Percentiles rank a stretch among this genome's conserved stretches.
Conservation (phyloP, 257 asterid genomes). For the Gentiana macrophylla region DNA sequence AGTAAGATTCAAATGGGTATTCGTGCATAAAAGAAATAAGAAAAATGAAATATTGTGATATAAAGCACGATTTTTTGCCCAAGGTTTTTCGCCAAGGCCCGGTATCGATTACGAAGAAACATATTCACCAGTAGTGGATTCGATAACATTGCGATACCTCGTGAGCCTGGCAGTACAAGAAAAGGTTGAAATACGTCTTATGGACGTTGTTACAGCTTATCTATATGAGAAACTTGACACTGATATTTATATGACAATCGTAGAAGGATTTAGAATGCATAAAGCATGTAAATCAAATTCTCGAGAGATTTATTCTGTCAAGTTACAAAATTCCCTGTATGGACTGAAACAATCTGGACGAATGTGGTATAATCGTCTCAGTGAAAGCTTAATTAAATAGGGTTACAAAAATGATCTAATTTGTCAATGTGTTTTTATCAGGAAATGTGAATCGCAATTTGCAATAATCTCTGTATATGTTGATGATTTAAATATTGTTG, state of each 20-base stretch:
- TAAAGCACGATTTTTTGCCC: too few species aligned
- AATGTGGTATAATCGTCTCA: neutral
- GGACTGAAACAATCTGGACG: neutral
- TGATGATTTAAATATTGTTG: neutral
- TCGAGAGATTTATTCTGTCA: neutral
- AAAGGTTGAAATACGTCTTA: neutral
- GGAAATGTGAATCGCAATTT: neutral
- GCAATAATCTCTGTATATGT: neutral
- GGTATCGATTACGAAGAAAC: too few species aligned
- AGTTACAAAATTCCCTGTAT: neutral
- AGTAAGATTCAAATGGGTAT: too few species aligned
- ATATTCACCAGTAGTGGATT: too few species aligned
- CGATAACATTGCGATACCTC: neutral
- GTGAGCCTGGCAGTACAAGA: neutral
- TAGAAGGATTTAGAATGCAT: neutral
- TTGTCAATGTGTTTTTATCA: neutral
- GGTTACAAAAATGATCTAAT: neutral
- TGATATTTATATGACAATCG: neutral
- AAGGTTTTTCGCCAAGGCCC: too few species aligned
- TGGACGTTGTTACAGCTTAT: neutral
- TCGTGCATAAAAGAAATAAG: too few species aligned
- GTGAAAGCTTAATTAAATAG: neutral
- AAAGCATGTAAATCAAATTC: constrained; percentile 1
- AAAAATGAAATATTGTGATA: too few species aligned
- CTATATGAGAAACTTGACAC: neutral